Percentiles rank a stretch among this genome's conserved stretches.
Conservation (phyloP, 768 basidiomycete species). For the Neoboletus subvelutipes region DNA sequence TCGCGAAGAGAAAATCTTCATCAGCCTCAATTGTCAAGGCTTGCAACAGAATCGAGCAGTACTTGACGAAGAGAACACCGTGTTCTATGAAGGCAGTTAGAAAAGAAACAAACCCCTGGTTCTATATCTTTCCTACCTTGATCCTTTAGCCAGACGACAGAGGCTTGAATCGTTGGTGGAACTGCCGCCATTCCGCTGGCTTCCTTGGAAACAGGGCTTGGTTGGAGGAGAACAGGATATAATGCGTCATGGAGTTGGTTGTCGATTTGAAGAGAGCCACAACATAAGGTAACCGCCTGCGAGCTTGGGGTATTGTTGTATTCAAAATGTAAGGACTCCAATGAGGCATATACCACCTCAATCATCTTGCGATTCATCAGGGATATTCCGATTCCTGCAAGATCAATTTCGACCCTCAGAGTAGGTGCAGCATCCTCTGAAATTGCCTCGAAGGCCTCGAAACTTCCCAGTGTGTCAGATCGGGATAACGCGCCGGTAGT, state of each 20-base stretch:
- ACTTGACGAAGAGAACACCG: slow-evolving; percentile 97
- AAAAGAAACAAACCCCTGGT: not conserved
- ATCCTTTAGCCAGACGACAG: slow-evolving; percentile 89
- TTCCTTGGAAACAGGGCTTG: slow-evolving; percentile 81
- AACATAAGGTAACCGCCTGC: slow-evolving; percentile 76
- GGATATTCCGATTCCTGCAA: slow-evolving; percentile 91
- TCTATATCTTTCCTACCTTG: slow-evolving; percentile 53
- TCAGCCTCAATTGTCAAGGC: slow-evolving; percentile 95
- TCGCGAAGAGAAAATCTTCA: slow-evolving; percentile 90
- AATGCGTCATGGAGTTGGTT: slow-evolving; percentile 97
- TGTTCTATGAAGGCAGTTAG: slow-evolving; percentile 58
- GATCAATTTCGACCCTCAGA: slow-evolving; percentile 66
- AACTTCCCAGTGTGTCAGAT: slow-evolving; percentile 66
- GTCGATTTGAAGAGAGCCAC: slow-evolving; percentile 90
- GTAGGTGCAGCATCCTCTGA: slow-evolving; percentile 68
- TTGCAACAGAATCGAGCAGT: slow-evolving; percentile 91
- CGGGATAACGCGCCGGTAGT: slow-evolving; percentile 46
- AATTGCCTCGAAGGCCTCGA: slow-evolving; percentile 83
- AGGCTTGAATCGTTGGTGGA: slow-evolving; percentile 86
- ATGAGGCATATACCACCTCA: slow-evolving; percentile 87
- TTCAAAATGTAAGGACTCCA: slow-evolving; percentile 77
- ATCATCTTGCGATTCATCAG: slow-evolving; percentile 82
- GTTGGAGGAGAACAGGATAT: slow-evolving; percentile 93
- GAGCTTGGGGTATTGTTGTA: slow-evolving; percentile 78
- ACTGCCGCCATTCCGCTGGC: slow-evolving; percentile 67